Evolutionary conservation across 2,329 filamentous ascomycete species (phyloP).

Genomic region (Xylaria sp.): DNA sequence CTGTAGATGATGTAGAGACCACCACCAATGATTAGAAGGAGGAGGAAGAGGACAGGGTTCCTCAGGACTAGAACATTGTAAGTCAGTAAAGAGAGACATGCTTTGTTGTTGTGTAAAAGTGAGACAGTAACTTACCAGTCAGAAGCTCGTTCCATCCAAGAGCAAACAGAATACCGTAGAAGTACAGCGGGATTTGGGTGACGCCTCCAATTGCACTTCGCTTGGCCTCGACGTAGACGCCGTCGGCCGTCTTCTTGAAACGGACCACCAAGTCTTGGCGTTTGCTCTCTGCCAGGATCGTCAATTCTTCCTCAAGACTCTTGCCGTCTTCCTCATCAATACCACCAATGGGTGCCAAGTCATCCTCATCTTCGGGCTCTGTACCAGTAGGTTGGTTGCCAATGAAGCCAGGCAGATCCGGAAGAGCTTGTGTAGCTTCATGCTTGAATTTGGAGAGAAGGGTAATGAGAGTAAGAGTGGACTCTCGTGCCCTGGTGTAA

Average conservation of each 20-base stretch:
- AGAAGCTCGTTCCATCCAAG: slow-evolving; percentile 99
- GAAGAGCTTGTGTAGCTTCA: slow-evolving; percentile 65
- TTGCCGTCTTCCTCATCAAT: slow-evolving; percentile 93
- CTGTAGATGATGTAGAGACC: slow-evolving; percentile 87
- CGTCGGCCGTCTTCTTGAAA: slow-evolving; percentile 98
- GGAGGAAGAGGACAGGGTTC: slow-evolving; percentile 88
- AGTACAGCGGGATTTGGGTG: slow-evolving; percentile 88
- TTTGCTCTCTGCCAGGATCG: slow-evolving; percentile 83
- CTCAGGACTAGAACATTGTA: slow-evolving; percentile 62
- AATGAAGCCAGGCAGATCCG: slow-evolving; percentile 80
- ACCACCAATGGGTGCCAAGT: slow-evolving; percentile 81
- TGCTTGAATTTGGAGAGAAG: slow-evolving; percentile 81
- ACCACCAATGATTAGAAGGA: slow-evolving; percentile 70
- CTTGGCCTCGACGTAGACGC: slow-evolving; percentile 97
- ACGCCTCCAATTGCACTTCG: slow-evolving; percentile 92
- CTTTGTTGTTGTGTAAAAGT: background rate
- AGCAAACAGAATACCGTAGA: slow-evolving; percentile 82
- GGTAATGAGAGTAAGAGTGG: slow-evolving; percentile 84
- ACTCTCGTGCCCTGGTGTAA: slow-evolving; percentile 88
- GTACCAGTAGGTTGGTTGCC: slow-evolving; percentile 69
- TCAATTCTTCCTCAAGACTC: slow-evolving; percentile 94
- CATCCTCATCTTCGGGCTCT: slow-evolving; percentile 82
- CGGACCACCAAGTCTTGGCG: slow-evolving; percentile 84
- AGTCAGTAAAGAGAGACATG: slow-evolving; percentile 15
- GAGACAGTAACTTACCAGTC: slow-evolving; percentile 61